These are phyloP conservation scores for Ganoderma boninense DNA, from an alignment of 1,284 basidiomycete species.

Conservation along the genomic window DNA sequence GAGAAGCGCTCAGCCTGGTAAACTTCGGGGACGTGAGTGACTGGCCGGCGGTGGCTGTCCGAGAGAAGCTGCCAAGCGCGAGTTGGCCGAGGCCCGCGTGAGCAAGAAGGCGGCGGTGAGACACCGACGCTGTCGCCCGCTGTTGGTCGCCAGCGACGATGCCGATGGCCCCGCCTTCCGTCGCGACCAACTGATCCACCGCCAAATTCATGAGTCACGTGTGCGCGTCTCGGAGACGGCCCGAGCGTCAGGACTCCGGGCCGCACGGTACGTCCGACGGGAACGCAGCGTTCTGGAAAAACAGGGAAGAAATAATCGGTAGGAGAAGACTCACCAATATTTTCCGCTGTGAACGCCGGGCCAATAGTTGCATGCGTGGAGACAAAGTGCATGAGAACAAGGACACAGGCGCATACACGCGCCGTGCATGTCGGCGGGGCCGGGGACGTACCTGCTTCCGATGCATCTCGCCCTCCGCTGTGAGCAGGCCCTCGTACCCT, in stretches of 20 bases:
- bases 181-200: constrained; percentile 9
- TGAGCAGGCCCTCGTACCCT: constrained; percentile 56
- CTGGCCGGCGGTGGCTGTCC: background rate
- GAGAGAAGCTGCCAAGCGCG: constrained; percentile 1
- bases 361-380: constrained; percentile 10
- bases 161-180: background rate
- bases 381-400: background rate
- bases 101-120: background rate
- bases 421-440: constrained; percentile 3
- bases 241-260: background rate
- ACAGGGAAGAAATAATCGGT: constrained; percentile 3
- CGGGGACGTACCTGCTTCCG: constrained; percentile 54
- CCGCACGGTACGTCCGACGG: background rate
- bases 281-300: constrained; percentile 1
- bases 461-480: constrained; percentile 61
- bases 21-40: background rate
- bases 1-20: background rate
- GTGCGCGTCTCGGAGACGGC: constrained; percentile 14
- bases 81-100: background rate
- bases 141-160: constrained; percentile 2
- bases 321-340: constrained; percentile 45
- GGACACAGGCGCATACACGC: background rate
- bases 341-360: constrained; percentile 42
- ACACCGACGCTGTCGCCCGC: constrained; percentile 7
- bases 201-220: constrained; percentile 24